These are phyloP conservation scores for Phanerochaete carnosa DNA, from an alignment of 768 basidiomycete genomes.

Conservation along the genomic window DNA sequence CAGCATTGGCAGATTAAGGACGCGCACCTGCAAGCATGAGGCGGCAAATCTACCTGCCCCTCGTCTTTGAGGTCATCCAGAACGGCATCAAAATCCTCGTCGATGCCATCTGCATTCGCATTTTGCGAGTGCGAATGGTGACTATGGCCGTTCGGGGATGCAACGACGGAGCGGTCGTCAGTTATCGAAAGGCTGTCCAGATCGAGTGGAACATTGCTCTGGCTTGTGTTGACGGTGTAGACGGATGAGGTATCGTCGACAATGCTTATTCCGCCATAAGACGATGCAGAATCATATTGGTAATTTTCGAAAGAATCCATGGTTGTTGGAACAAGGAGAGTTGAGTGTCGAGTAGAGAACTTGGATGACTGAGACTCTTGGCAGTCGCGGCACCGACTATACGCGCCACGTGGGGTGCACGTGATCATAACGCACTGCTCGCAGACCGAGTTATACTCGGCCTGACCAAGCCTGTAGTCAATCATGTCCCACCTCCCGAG, in stretches of 20 bases:
- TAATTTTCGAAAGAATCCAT: constrained; percentile 88
- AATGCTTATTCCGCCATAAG: constrained; percentile 68
- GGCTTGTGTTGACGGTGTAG: constrained; percentile 69
- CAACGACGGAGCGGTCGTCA: constrained; percentile 52
- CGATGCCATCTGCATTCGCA: constrained; percentile 24
- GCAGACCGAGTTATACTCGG: too few species aligned
- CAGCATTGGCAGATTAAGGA: constrained; percentile 11
- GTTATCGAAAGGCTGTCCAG: constrained; percentile 63
- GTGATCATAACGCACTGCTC: not conserved
- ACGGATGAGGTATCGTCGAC: constrained; percentile 81
- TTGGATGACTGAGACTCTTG: constrained; percentile 13
- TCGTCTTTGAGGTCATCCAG: constrained; percentile 89
- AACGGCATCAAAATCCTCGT: constrained; percentile 89
- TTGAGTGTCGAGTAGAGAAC: not conserved
- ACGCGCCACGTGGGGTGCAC: constrained; percentile 11
- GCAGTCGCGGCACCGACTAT: constrained; percentile 9
- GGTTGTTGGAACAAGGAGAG: constrained; percentile 6
- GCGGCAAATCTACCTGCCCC: constrained; percentile 70
- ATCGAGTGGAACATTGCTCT: constrained; percentile 49
- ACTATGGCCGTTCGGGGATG: constrained; percentile 35
- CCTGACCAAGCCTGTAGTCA: too few species aligned
- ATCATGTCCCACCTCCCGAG: constrained; percentile 9
- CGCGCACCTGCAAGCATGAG: constrained; percentile 92
- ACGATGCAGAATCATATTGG: constrained; percentile 80
- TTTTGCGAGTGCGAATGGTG: constrained; percentile 23